Conservation (phyloP, 805 yeast genomes). For the Cyberlindnera petersonii region DNA sequence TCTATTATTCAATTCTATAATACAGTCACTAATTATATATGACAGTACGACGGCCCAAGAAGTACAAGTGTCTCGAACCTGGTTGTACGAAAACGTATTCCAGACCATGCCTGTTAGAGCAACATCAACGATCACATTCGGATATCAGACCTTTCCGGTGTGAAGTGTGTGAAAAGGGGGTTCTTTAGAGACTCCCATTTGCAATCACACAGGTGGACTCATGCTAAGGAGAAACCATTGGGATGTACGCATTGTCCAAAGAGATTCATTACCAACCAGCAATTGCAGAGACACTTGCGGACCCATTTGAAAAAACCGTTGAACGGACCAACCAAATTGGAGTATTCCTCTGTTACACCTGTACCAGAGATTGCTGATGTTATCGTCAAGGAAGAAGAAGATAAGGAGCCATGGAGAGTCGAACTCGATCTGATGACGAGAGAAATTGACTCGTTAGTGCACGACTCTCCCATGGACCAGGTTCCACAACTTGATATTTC, state of each 20-base stretch:
- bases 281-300: constrained; percentile 54
- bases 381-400: background rate
- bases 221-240: constrained; percentile 50
- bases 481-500: constrained; percentile 7
- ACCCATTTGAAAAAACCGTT: constrained; percentile 47
- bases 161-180: constrained; percentile 51
- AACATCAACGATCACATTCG: constrained; percentile 69
- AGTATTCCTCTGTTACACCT: too few relatives aligned
- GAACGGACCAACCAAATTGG: too few relatives aligned
- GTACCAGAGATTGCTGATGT: too few relatives aligned
- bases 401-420: constrained; percentile 2
- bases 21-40: background rate
- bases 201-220: constrained; percentile 71
- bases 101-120: constrained; percentile 54
- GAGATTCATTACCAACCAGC: constrained; percentile 58
- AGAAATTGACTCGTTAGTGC: constrained; percentile 11
- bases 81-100: constrained; percentile 52
- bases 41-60: constrained; percentile 32
- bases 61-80: constrained; percentile 40
- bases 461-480: constrained; percentile 10
- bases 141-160: constrained; percentile 73
- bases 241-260: constrained; percentile 55
- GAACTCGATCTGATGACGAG: constrained; percentile 9
- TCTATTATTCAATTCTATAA: background rate
- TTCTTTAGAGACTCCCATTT: constrained; percentile 76